A percentile compares a stretch with the other conserved stretches of the same genome.
Conservation (phyloP, 306 rosid genomes). For the Hylodesmum podocarpum region DNA sequence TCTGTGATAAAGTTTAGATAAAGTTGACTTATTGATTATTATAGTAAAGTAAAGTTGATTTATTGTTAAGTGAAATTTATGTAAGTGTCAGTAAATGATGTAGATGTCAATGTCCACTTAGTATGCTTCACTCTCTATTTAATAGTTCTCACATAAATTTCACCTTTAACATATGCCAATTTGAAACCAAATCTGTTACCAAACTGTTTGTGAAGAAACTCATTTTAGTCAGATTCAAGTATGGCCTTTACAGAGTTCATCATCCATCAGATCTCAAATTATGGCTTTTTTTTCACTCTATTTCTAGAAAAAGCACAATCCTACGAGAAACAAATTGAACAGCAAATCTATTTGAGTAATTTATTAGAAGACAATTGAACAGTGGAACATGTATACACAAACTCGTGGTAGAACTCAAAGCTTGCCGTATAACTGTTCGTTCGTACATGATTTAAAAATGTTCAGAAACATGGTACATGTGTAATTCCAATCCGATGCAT, state of each 20-base stretch:
- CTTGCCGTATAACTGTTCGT: background rate
- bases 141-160: background rate
- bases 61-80: background rate
- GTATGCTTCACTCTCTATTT: background rate
- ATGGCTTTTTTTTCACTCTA: slow-evolving; percentile 39
- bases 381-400: background rate
- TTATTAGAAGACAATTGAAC: background rate
- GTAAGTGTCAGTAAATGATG: background rate
- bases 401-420: background rate
- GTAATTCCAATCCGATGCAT: background rate
- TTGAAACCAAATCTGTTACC: background rate
- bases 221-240: background rate
- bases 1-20: too few species aligned
- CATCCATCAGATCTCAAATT: slow-evolving; percentile 12
- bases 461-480: background rate
- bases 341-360: background rate
- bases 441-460: background rate
- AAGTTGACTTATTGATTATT: too few species aligned
- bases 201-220: background rate
- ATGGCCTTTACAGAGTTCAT: slow-evolving; percentile 1
- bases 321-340: background rate
- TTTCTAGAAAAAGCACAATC: slow-evolving; percentile 15
- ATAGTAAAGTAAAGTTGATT: too few species aligned
- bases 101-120: background rate
- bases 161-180: background rate